These are phyloP conservation scores for Lepidopterella palustris DNA, from an alignment of 495 filamentous ascomycete species.

Conservation along the genomic window DNA sequence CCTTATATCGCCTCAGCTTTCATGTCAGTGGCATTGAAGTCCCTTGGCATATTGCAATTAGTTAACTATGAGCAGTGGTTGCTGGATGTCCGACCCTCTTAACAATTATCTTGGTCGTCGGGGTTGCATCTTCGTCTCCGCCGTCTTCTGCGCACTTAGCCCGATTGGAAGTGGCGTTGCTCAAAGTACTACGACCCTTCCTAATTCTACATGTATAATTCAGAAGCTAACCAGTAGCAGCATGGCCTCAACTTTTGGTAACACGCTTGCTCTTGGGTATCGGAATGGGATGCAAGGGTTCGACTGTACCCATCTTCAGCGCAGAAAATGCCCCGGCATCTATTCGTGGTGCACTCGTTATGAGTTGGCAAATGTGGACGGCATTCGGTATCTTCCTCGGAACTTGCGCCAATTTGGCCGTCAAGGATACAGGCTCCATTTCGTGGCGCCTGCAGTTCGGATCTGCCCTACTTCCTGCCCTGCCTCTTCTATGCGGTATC, in stretches of 20 bases:
- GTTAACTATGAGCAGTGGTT: conserved; percentile 40
- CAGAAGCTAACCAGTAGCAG: background rate
- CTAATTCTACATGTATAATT: conserved; percentile 50
- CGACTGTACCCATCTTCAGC: conserved; percentile 54
- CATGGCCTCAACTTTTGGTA: conserved; percentile 8
- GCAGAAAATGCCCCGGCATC: conserved; percentile 69
- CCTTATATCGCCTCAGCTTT: conserved; percentile 42
- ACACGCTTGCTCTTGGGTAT: conserved; percentile 30
- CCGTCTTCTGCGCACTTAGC: conserved; percentile 52
- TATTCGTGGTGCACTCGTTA: conserved; percentile 73
- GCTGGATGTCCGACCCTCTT: conserved; percentile 54
- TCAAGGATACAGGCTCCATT: conserved; percentile 48
- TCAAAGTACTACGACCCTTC: conserved; percentile 55
- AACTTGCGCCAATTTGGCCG: conserved; percentile 61
- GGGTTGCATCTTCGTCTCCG: conserved; percentile 55
- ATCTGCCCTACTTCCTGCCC: conserved; percentile 69
- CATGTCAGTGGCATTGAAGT: conserved; percentile 22
- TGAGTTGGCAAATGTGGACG: conserved; percentile 84
- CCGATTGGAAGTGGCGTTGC: conserved; percentile 51
- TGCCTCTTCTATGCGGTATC: conserved; percentile 58
- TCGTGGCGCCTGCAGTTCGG: conserved; percentile 76
- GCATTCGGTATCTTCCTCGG: conserved; percentile 55
- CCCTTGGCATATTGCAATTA: conserved; percentile 16
- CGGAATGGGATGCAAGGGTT: conserved; percentile 60
- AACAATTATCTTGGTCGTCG: conserved; percentile 53